Base-by-base conservation (phyloP, 805 yeast genomes). In the Ogataea haglerorum region DNA sequence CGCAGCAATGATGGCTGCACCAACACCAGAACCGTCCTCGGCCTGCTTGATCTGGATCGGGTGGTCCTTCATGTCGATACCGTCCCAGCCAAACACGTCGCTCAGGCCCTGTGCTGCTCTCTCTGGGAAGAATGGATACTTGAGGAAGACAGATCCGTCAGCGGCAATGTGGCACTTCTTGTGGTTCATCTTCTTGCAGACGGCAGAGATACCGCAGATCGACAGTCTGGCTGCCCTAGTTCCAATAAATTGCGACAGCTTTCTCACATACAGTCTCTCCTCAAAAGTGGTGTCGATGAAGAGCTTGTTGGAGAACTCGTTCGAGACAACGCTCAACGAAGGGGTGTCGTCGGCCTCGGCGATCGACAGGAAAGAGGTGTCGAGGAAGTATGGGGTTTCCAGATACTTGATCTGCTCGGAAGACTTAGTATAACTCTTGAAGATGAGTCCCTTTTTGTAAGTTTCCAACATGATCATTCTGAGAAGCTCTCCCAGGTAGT, bases 11-110 rank as follows among this genome's bases (percentile, higher is more conserved):
- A 91, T 77, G 38, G 98, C 99, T 42, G 99, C 99, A 62, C 99
- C 99, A 35, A 87, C 96, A 71, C 98, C 98, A 27, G 93, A 84
- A 56, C 99, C 99, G 70, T 93, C 99, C 70, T 91, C 96, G 51
- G 99, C 98, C 43, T 95, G 85, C 29, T 83, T 86, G 53, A 90
- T 80, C 49, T 74, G 68, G 58, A 93, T 81, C 50, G 98, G 98
- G 64, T 88, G 88, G 45, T 79, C 78, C 49, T 70, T 60, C 31
- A 51, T 52, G 37, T 53, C 52, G 32, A 60, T 10, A 15, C 55
- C 59, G 3, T 62, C 65, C 97, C 97, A 93, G 51, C 76, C 95
- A 62, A 86, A 89, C 56, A 93, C 86, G 64, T 91, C 98, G 63
- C 84, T 78, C 64, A 93, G 76, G 47, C 88, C 97, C 60, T 81